Evolutionary conservation across 2,329 filamentous ascomycete species (phyloP), one percentile per base, ranked within the genome.

Genomic region (Berkeleyomyces basicola): DNA sequence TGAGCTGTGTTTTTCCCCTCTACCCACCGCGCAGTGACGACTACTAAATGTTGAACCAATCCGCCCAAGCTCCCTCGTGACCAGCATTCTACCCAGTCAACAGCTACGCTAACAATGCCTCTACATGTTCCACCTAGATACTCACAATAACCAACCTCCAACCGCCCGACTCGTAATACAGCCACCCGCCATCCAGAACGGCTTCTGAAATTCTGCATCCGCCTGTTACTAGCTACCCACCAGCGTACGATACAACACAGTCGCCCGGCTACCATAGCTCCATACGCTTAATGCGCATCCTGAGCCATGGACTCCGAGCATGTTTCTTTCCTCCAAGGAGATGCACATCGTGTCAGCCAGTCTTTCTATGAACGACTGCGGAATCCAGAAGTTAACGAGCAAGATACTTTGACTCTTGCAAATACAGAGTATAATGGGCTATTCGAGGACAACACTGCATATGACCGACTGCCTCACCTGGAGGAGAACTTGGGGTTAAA

Each of bases 361-460:
- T 76, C 79, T 2, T 79, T 79, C 66, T 82, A 82, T 69, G 75
- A 79, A 63, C 76, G 78, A 39, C 69, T 80, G 14, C 72, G 75
- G 65, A 65, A 65, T 36, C 63, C 63, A n/a, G 58, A 58, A 44
- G 14, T 31, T 14, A 37, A 49, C 16, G 23, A 16, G 16, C 4
- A 16, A 33, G 36, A 31, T 40, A 36, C 37, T n/a, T 36, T n/a
- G 33, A 55, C 33, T 39, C 51, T 55, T 14, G 33, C 36, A 31
- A 55, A 55, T 7, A 31, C 80, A 59, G 69, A 77, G 36, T 80
- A 82, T 55, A 36, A 39, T 16, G 33, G 14, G 16, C 14, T 14
- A 55, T 14, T 55, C 51, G 51, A 55, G 62, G 74, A 76, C 47
- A 76, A 79, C 51, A 75, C 78, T 53, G 78, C 81, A 61, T 68